Conservation (phyloP, 1,139 yeast genomes). For the Blastobotrys niveus region DNA sequence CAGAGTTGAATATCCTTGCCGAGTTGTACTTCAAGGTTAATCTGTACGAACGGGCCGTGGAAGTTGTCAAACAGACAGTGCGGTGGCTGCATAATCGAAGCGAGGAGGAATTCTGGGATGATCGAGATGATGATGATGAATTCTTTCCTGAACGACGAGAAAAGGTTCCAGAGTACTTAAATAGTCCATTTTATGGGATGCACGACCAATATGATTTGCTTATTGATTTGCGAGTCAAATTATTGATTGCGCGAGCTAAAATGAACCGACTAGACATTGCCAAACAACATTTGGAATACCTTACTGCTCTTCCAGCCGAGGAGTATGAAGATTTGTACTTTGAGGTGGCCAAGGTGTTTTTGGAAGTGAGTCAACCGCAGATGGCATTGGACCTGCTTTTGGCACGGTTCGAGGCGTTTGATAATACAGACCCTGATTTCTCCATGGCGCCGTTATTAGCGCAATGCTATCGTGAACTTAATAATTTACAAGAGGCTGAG, state of each 20-base stretch:
- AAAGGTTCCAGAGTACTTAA: constrained; percentile 18
- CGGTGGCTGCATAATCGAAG: constrained; percentile 78
- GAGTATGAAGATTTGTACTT: constrained; percentile 67
- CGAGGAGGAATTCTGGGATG: constrained; percentile 81
- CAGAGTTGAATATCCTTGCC: constrained; percentile 74
- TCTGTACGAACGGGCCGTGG: constrained; percentile 59
- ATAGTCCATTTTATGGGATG: constrained; percentile 16
- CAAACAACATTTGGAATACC: constrained; percentile 54
- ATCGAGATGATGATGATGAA: constrained; percentile 77
- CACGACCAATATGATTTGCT: constrained; percentile 47
- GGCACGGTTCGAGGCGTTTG: constrained; percentile 39
- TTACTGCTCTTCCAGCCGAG: constrained; percentile 51
- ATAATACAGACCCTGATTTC: constrained; percentile 13
- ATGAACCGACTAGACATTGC: constrained; percentile 66
- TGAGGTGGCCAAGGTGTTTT: constrained; percentile 72
- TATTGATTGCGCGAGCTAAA: constrained; percentile 69
- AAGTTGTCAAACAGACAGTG: constrained; percentile 61
- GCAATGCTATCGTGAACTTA: constrained; percentile 69
- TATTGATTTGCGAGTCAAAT: constrained; percentile 75
- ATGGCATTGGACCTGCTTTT: constrained; percentile 67
- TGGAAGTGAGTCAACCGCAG: constrained; percentile 58
- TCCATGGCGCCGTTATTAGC: constrained; percentile 49
- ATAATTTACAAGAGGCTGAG: constrained; percentile 65
- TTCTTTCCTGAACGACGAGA: constrained; percentile 59
- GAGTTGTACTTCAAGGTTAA: constrained; percentile 70